Evolutionary conservation across 2,329 filamentous ascomycete species (phyloP).

Genomic region (Graphilbum fragrans): DNA sequence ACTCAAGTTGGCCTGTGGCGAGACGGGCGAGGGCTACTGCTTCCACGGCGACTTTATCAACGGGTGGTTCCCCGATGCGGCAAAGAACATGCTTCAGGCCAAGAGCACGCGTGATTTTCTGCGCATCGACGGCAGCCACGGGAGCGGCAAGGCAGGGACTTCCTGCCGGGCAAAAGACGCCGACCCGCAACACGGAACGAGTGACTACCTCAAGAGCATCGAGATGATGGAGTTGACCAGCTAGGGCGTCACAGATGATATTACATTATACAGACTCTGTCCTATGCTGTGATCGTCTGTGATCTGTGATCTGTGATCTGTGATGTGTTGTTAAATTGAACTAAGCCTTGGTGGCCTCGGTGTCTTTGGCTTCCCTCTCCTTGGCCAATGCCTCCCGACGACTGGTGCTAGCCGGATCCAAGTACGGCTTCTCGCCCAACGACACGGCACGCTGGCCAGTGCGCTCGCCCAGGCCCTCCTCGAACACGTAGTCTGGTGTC

Average conservation of each 20-base stretch:
- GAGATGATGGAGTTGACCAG: constrained; percentile 18
- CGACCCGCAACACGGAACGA: constrained; percentile 22
- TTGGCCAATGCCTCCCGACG: constrained; percentile 15
- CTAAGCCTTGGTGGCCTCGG: too few species aligned
- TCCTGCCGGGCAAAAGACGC: constrained; percentile 29
- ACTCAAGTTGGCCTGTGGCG: constrained; percentile 26
- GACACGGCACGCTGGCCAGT: constrained; percentile 37
- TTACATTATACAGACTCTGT: too few species aligned
- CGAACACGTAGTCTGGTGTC: constrained; percentile 36
- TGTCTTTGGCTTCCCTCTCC: not conserved
- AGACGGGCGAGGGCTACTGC: constrained; percentile 22
- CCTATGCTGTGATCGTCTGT: too few species aligned
- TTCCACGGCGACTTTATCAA: constrained; percentile 33
- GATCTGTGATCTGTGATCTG: too few species aligned
- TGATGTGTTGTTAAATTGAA: too few species aligned
- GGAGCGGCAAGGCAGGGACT: constrained; percentile 13
- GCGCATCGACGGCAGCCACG: constrained; percentile 20
- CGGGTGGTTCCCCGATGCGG: constrained; percentile 28
- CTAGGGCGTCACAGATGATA: too few species aligned
- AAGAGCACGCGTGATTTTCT: constrained; percentile 14
- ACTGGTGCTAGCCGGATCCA: constrained; percentile 30
- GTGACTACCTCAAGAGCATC: constrained; percentile 30
- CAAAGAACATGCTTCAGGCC: constrained; percentile 24
- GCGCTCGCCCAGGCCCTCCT: constrained; percentile 29
- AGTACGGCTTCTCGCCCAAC: constrained; percentile 40